Evolutionary conservation across 2,329 filamentous ascomycete genomes (phyloP), one percentile per base, ranked within the genome.

Genomic region (Ceratocystis destructans): DNA sequence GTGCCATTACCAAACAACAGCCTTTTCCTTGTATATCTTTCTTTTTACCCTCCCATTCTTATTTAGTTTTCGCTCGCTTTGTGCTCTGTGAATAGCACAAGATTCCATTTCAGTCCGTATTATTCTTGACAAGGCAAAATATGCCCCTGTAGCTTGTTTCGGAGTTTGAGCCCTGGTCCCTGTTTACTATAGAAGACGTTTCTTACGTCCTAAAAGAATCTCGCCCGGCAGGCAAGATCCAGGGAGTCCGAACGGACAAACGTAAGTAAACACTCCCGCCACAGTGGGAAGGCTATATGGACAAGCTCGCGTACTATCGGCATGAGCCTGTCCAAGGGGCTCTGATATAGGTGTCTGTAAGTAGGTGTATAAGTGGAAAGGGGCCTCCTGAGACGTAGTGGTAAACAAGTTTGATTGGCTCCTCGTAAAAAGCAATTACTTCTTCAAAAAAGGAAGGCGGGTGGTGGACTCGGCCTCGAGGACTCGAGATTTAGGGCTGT

Each of bases 401-500:
- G 48, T 25, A 17, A 53, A 10, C 17, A 25, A 8, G 10, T 53
- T 10, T 53, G 48, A 53, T 53, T 53, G 48, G 20, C 15, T 53
- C 7, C 12, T 28, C 17, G 22, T n/a, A 25, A 53, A 53, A 15
- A 10, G 48, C 48, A 53, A 28, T 25, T 53, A 25, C 20, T 15
- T 53, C 2, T 53, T 53, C 3, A 53, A 53, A 53, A 15, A 15
- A 59, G 55, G 28, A n/a, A 59, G 31, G 55, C n/a, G 28, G 25
- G 15, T 37, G 22, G 15, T 37, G 15, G 55, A 31, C 55, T 59
- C 55, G 55, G 8, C 22, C 22, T 57, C 10, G 53, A 57, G 50
- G 50, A 55, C 53, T 57, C 53, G 53, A 15, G 53, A 57, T 31
- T 57, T 57, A 57, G 53, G 53, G 28, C 53, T 57, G 22, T 50